Evolutionary conservation across 2,329 filamentous ascomycete species (phyloP), one percentile per base, ranked within the genome.

Genomic region (Arthrocladium fulminans): DNA sequence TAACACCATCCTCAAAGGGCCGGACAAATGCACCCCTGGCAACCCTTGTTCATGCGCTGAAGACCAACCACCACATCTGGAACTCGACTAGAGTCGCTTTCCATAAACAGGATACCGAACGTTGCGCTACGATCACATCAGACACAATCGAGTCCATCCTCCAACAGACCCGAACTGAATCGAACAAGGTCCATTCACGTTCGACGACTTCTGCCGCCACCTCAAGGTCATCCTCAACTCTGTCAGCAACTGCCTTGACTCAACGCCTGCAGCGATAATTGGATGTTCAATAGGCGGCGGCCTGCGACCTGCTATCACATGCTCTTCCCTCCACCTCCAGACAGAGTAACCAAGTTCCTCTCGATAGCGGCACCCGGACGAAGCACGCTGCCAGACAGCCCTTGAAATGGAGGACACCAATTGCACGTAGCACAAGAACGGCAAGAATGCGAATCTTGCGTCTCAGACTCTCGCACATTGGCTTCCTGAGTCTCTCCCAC

Each of bases 101-200:
- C 38, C 60, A 63, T 38, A 50, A 53, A 55, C 58, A 27, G 68
- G 66, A 17, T 70, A 66, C 52, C 62, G 63, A n/a, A 64, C 67
- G 15, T 58, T 73, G 12, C 65, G 68, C 29, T 73, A 68, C 52
- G 67, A 72, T 50, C 65, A 68, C 34, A 68, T 69, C 0, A 70
- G 70, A 29, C 70, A 73, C 48, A 69, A 69, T 32, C 50, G 45
- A 12, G 73, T 69, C 1, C 59, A 59, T 0, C 59, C 59, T 0
- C 67, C 69, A 3, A 9, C 23, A n/a, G 45, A 38, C 41, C 24
- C 24, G 6, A 20, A 30, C 23, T 17, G 3, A 3, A 39, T 41
- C 38, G 27, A 41, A 32, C 32, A 24, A 15, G 45, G 45, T 13
- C 4, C 12, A 7, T 40, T 48, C 19, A 24, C 9, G 15, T 40